A percentile compares a stretch with the other conserved stretches of the same genome.
Conservation (phyloP, 2,329 filamentous ascomycete species). For the Paraphaeosphaeria minitans region DNA sequence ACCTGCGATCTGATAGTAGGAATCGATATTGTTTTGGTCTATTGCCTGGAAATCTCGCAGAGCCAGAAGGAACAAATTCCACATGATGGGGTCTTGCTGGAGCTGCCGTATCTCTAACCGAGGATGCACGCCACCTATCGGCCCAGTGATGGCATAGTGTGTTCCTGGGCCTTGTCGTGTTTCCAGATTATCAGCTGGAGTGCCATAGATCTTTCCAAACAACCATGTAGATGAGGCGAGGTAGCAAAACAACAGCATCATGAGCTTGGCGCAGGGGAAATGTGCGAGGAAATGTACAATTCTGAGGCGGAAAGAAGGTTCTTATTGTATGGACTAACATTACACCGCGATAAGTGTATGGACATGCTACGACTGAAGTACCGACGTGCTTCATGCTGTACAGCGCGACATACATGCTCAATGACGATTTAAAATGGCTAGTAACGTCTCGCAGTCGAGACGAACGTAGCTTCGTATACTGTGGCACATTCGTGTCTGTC, state of each 20-base stretch:
- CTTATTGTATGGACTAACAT: neutral
- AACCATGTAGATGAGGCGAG: neutral
- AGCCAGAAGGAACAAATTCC: conserved; percentile 76
- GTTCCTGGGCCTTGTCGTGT: conserved; percentile 13
- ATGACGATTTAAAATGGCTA: neutral
- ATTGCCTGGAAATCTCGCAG: conserved; percentile 71
- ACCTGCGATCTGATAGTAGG: conserved; percentile 79
- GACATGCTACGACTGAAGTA: neutral
- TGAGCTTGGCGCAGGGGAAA: neutral
- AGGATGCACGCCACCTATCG: conserved; percentile 31
- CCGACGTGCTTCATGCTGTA: neutral
- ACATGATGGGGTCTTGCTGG: conserved; percentile 57
- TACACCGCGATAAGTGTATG: neutral
- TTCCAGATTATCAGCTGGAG: neutral
- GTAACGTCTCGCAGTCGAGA: neutral
- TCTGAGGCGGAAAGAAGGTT: neutral
- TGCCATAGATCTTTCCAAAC: neutral
- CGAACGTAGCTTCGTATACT: neutral
- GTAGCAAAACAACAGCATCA: neutral
- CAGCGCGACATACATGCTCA: neutral
- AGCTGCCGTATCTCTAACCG: conserved; percentile 71
- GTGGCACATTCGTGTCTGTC: neutral
- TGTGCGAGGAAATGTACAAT: neutral
- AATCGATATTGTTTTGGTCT: conserved; percentile 65
- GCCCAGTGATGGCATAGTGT: conserved; percentile 13